phyloP scores from a whole-genome alignment of 176 grass and related monocot species.

The Oryza australiensis region DNA sequence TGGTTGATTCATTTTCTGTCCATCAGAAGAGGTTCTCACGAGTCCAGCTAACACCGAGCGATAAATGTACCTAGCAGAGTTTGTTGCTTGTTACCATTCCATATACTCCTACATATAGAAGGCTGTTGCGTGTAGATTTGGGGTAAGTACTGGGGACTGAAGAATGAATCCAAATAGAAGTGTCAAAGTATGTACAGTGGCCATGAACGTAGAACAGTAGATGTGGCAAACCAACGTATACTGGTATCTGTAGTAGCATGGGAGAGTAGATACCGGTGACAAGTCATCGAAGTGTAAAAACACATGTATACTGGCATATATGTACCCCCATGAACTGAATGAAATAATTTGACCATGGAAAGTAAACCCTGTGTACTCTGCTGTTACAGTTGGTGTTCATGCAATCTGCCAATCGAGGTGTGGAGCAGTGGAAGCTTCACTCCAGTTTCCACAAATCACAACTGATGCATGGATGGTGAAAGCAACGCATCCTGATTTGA shows the following conservation, averaged over 20 bases:
- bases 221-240: neutral
- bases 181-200: neutral
- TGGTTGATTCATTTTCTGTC: neutral
- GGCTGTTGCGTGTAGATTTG: conserved; percentile 16
- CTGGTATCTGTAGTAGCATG: neutral
- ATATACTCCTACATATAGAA: conserved; percentile 27
- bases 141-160: neutral
- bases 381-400: neutral
- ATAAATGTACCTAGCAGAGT: conserved; percentile 30
- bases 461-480: neutral
- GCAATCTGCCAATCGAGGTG: neutral
- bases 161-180: conserved; percentile 19
- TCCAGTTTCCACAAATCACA: neutral
- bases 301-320: conserved; percentile 9
- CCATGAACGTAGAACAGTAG: conserved; percentile 5
- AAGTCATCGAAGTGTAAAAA: conserved; percentile 23
- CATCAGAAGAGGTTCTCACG: neutral
- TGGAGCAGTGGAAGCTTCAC: neutral
- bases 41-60: conserved; percentile 6
- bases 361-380: too few relatives aligned
- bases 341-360: conserved; percentile 27
- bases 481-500: neutral
- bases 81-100: conserved; percentile 14
- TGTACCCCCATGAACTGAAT: conserved; percentile 17
- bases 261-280: neutral